These are phyloP conservation scores for Globisporangium yorkense DNA, from an alignment of 352 stramenopile genomes.

Conservation along the genomic window DNA sequence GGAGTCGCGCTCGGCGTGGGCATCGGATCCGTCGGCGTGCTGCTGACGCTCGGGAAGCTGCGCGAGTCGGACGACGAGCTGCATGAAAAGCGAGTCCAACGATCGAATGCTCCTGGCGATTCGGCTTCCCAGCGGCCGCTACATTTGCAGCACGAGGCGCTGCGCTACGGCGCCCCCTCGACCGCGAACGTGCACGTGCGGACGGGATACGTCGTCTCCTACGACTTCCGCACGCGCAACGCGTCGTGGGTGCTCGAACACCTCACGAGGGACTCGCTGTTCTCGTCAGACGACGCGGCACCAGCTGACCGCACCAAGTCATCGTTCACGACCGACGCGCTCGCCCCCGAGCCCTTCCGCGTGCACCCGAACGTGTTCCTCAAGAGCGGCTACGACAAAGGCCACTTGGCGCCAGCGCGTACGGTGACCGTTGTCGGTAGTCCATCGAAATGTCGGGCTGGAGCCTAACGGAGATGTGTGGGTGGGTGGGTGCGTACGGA, in stretches of 20 bases:
- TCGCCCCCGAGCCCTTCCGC: constrained; percentile 70
- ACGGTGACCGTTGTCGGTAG: constrained; percentile 6
- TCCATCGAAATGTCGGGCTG: neutral
- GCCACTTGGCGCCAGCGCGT: constrained; percentile 90
- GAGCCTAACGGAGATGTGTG: neutral
- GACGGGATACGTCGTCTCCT: constrained; percentile 78
- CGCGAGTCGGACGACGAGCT: constrained; percentile 13
- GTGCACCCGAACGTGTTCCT: constrained; percentile 86
- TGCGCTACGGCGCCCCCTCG: constrained; percentile 70
- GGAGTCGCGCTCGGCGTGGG: constrained; percentile 44
- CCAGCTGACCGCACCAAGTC: constrained; percentile 63
- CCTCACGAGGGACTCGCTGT: constrained; percentile 66
- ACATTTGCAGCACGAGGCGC: constrained; percentile 45
- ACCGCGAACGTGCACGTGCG: constrained; percentile 63
- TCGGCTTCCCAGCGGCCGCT: neutral
- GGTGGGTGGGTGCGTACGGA: neutral
- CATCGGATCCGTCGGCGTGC: constrained; percentile 39
- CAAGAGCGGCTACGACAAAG: constrained; percentile 93
- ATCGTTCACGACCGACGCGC: constrained; percentile 79
- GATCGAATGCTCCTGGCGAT: neutral
- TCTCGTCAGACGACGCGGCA: constrained; percentile 47
- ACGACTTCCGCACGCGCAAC: constrained; percentile 82
- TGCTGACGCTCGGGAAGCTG: constrained; percentile 30
- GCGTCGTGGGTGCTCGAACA: constrained; percentile 84
- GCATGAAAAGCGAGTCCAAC: constrained; percentile 4